Base-by-base conservation (phyloP, 345 rosid species). In the Melaleuca quinquenervia region DNA sequence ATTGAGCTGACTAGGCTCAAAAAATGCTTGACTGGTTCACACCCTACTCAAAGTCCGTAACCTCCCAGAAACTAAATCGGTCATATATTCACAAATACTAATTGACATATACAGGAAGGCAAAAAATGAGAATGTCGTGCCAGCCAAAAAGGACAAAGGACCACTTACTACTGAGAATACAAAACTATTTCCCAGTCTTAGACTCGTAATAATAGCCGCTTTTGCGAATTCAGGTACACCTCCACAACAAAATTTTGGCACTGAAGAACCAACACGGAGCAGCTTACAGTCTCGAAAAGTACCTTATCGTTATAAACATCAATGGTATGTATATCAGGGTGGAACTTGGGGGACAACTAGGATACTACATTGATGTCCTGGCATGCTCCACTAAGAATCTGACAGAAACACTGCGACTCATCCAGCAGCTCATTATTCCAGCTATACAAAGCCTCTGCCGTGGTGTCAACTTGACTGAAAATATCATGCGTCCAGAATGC, bases 291-390 rank as follows among this genome's bases (percentile, higher is more conserved):
- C 94, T 95, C 21, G 98, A 97, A 93, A 97, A 94, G 87, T 91
- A 92, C 93, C 95, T 97, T 76, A 92, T 96, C 64, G 74, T 91
- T 51, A 92, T 97, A 90, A 92, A 91, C 52, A 92, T 96, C 91
- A 95, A 97, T 55, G 99, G 98, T 18, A 91, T 94, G 51, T 87
- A 92, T 84, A 87, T 96, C 85, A 95, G 98, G 87, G 92, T 96
- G 82, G 99, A 97, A 89, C 96, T 96, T 86, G 98, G 98, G 82
- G 98, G 98, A 88, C 98, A 96, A 86, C 85, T 94, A 78, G 98
- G 98, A 60, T 89, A 97, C 88, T 93, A 94, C 92, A 90, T 97
- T 83, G 98, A 96, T 89, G 91, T 97, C 82, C 95, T 97, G 62
- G 94, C 98, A 85, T 96, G 98, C 89, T 97, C 98, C 84, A 94